Evolutionary conservation across 345 rosid genomes (phyloP), one percentile per base, ranked within the genome.

Genomic region (Heritiera littoralis): DNA sequence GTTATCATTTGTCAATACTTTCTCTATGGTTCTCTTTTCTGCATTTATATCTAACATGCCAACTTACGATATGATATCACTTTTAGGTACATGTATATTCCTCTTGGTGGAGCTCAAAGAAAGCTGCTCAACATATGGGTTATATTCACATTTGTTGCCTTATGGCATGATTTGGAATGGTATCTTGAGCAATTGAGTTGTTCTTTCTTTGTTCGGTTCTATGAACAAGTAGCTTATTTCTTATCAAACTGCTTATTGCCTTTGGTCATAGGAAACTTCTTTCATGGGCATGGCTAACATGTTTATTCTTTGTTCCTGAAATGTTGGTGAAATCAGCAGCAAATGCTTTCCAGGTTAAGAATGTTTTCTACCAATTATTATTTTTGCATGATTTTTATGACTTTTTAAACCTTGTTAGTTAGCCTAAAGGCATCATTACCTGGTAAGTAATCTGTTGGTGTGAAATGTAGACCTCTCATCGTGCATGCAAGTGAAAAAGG

Each of bases 141-240:
- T 75, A 88, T 93, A 73, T 93, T 95, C 88, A 93, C 99, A 40
- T 95, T 93, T 86, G 99, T 95, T 79, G 99, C 97, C 32, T 45
- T 95, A 75, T 95, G 99, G 98, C 99, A 95, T 83, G 99, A 95
- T 84, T 85, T 95, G 32, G 98, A 95, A 81, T 95, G 99, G 98
- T 95, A 95, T 74, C 48, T 73, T 35, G n/a, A 6, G 69, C 81
- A 72, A 72, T 7, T 55, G 32, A 5, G 43, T 1, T 65, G 28
- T 10, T 60, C 55, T 49, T 72, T 61, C 78, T 69, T 77, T 28
- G 48, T 41, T 79, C 35, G 43, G 40, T 79, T 79, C n/a, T 70
- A 40, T 78, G 76, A 51, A 78, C 23, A 54, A 46, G 70, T 43
- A 15, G 14, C 18, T 63, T 75, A 64, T 63, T 71, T 59, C 49